Conservation (phyloP, 441 rosid genomes). For the Pelargonium myrrhifolium region DNA sequence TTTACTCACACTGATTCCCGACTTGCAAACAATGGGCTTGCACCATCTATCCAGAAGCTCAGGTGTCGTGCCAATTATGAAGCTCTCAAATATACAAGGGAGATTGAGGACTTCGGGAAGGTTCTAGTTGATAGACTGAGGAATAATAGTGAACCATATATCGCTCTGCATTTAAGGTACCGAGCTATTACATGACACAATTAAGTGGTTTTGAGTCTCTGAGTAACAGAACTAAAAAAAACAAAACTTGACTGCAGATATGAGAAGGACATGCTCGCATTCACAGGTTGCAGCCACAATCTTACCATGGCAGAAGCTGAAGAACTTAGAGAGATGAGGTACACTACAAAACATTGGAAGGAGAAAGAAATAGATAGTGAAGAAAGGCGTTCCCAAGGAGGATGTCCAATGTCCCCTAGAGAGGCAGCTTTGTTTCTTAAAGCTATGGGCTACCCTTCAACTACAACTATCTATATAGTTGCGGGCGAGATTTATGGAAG, state of each 20-base stretch:
- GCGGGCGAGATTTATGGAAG: conserved; percentile 83
- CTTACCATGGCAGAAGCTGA: conserved; percentile 44
- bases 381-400: conserved; percentile 60
- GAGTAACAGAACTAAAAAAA: neutral
- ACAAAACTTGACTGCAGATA: too few species aligned
- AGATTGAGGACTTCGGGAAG: conserved; percentile 67
- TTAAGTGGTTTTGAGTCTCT: neutral
- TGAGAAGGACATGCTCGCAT: conserved; percentile 61
- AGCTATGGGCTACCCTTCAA: conserved; percentile 86
- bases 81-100: conserved; percentile 59
- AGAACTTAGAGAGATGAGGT: conserved; percentile 70
- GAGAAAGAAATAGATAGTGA: conserved; percentile 78
- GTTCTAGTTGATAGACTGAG: conserved; percentile 59
- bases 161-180: conserved; percentile 59
- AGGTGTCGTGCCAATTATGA: conserved; percentile 90
- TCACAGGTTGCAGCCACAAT: too few species aligned
- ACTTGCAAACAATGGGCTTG: conserved; percentile 73
- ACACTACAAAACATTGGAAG: conserved; percentile 76
- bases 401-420: conserved; percentile 91
- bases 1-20: conserved; percentile 88
- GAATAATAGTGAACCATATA: conserved; percentile 54
- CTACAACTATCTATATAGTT: conserved; percentile 73
- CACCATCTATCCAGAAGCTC: conserved; percentile 60
- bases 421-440: conserved; percentile 84
- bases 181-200: too few species aligned